Base-by-base conservation (phyloP, 257 asterid species). In the Vinca minor region DNA sequence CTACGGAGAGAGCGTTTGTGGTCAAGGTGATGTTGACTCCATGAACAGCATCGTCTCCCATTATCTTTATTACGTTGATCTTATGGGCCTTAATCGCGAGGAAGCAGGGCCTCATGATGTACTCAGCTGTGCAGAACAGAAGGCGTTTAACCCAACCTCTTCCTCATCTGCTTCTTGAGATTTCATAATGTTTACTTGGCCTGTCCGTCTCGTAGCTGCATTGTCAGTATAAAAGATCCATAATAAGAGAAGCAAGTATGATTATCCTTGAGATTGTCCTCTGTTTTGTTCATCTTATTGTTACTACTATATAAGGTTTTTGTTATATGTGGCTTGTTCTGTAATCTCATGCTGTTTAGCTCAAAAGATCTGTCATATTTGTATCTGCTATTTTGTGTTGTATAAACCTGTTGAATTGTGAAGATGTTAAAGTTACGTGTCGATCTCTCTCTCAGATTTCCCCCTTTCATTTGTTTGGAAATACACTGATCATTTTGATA, bases 41-140 rank as follows among this genome's bases (percentile, higher is more conserved):
- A 92, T 92, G 98, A 87, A 81, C 76, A 74, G 21, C 75, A 74
- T 83, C 45, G 26, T 92, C 23, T 86, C 96, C 58, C 95, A 92
- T 65, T 92, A 82, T 80, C 82, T 65, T 39, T 75, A 85, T 52
- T 92, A 81, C 68, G 87, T 84, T 8, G 96, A 89, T 83, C 78
- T 82, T 79, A 60, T 85, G 83, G 98, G 96, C 7, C 72, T 85
- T 42, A 87, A 91, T 5, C 85, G 96, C 8, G 98, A 88, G 75
- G 77, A 81, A 47, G 96, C 91, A 0, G 96, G 93, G 1, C 76
- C 93, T 66, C 80, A 85, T 29, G 96, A 92, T 5, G 69, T 68
- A 8, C 95, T 92, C 74, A 67, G 75, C 5, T 92, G 98, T 48
- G 91, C 81, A 0, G 95, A 92, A 52, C 95, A 89, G 66, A 73